These are phyloP conservation scores for Planoprotostelium fungivorum DNA, from an alignment of 78 protist species.

Conservation along the genomic window DNA sequence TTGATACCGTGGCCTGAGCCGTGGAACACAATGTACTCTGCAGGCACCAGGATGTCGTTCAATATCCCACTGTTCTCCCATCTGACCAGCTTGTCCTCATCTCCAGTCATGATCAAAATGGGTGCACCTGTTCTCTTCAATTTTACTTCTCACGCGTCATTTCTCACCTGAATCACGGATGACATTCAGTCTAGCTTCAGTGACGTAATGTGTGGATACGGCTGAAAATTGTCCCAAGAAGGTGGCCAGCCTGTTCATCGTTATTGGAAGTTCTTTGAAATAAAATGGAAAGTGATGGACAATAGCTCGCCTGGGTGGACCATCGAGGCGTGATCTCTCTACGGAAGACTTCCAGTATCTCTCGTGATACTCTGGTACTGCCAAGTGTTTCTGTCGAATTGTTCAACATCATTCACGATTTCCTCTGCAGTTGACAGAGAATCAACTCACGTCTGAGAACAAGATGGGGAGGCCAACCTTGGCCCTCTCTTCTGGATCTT, in stretches of 20 bases:
- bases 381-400: not conserved
- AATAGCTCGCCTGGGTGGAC: not conserved
- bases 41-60: conserved; percentile 7
- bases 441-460: conserved; percentile 6
- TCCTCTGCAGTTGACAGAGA: not conserved
- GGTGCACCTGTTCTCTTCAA: conserved; percentile 5
- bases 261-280: conserved; percentile 2
- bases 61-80: conserved; percentile 11
- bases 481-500: conserved; percentile 12
- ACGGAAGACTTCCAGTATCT: conserved; percentile 7
- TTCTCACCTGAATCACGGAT: conserved; percentile 1
- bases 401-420: not conserved
- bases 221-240: conserved; percentile 24
- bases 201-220: conserved; percentile 24
- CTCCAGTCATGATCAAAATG: conserved; percentile 28
- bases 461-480: not conserved
- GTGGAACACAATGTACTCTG: conserved; percentile 23
- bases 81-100: conserved; percentile 26
- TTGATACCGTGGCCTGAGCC: conserved; percentile 43
- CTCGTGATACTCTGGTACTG: not conserved
- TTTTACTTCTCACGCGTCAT: not conserved
- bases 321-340: not conserved
- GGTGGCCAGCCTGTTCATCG: not conserved
- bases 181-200: conserved; percentile 1
- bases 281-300: too few relatives aligned